phyloP scores from a whole-genome alignment of 1,139 yeast species.

The Pichia sorboxylosa region DNA sequence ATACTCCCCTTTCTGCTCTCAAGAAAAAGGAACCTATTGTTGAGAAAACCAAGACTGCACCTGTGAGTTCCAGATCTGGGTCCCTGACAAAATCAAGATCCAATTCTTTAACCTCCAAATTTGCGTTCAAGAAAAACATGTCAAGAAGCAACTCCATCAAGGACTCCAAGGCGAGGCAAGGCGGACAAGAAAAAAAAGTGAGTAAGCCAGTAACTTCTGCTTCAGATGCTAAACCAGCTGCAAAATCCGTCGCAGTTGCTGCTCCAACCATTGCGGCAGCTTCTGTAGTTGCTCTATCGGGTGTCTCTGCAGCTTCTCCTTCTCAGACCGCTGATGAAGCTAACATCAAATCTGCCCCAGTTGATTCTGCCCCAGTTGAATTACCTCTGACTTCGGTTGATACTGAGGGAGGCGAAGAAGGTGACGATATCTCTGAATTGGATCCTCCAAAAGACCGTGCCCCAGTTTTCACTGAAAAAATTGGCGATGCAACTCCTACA shows the following conservation, averaged over 20 bases:
- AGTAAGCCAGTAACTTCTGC: background rate
- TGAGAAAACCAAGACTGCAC: background rate
- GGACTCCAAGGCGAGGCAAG: background rate
- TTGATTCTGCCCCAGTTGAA: conserved; percentile 1
- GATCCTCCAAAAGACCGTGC: conserved; percentile 5
- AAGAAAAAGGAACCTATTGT: conserved; percentile 15
- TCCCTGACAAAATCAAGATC: conserved; percentile 14
- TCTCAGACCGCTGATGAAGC: no score
- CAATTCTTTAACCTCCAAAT: conserved; percentile 11
- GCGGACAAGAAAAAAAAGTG: conserved; percentile 1
- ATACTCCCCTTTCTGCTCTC: conserved; percentile 18
- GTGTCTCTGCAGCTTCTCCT: conserved; percentile 2
- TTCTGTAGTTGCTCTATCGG: background rate
- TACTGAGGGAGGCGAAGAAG: conserved; percentile 7
- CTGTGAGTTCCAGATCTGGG: conserved; percentile 1
- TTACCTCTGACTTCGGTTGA: background rate
- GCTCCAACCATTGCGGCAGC: conserved; percentile 1
- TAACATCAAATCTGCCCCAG: background rate
- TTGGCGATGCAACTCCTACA: conserved; percentile 4
- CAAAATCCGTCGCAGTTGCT: conserved; percentile 3
- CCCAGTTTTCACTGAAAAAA: conserved; percentile 13
- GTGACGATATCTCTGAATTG: conserved; percentile 9
- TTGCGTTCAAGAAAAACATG: conserved; percentile 7
- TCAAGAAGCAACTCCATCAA: conserved; percentile 12
- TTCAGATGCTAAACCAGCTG: background rate